A percentile compares a stretch with the other conserved stretches of the same genome.
These are phyloP conservation scores for Calonectria ilicicola DNA, from an alignment of 2,329 filamentous ascomycete species.

Conservation along the genomic window DNA sequence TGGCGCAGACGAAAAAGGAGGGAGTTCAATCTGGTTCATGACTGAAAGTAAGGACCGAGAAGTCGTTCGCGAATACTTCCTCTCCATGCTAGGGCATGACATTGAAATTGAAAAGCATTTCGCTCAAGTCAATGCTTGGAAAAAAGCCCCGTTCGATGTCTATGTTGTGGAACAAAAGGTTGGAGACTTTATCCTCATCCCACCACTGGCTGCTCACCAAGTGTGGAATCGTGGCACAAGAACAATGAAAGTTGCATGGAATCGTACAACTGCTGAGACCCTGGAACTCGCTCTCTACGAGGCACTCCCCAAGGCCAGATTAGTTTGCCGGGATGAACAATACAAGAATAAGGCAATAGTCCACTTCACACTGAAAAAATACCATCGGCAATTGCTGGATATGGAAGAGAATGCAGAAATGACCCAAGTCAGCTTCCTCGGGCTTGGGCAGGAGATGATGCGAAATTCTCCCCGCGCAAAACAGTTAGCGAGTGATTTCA, in stretches of 20 bases:
- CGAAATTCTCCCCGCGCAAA: conserved; percentile 62
- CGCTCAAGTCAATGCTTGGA: conserved; percentile 95
- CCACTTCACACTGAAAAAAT: conserved; percentile 87
- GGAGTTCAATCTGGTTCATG: conserved; percentile 99
- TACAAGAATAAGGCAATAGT: conserved; percentile 99
- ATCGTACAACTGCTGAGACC: conserved; percentile 92
- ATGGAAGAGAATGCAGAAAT: conserved; percentile 63
- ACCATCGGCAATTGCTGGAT: conserved; percentile 70
- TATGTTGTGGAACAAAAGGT: conserved; percentile 92
- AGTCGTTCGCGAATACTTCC: conserved; percentile 91
- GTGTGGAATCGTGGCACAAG: conserved; percentile 98
- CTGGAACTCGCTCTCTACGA: conserved; percentile 87
- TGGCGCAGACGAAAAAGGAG: conserved; percentile 80
- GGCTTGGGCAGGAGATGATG: conserved; percentile 60
- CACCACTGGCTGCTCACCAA: conserved; percentile 93
- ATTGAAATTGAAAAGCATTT: conserved; percentile 98
- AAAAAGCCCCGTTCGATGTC: conserved; percentile 91
- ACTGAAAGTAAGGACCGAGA: conserved; percentile 94
- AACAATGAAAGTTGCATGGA: conserved; percentile 99
- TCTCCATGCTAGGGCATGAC: conserved; percentile 93
- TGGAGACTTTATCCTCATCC: conserved; percentile 94
- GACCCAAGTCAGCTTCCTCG: conserved; percentile 59
- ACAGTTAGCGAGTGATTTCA: conserved; percentile 86
- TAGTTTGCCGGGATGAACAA: conserved; percentile 96
- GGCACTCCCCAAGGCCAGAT: conserved; percentile 86